phyloP scores from a whole-genome alignment of 2,329 filamentous ascomycete genomes.

The Colletotrichum sp. region DNA sequence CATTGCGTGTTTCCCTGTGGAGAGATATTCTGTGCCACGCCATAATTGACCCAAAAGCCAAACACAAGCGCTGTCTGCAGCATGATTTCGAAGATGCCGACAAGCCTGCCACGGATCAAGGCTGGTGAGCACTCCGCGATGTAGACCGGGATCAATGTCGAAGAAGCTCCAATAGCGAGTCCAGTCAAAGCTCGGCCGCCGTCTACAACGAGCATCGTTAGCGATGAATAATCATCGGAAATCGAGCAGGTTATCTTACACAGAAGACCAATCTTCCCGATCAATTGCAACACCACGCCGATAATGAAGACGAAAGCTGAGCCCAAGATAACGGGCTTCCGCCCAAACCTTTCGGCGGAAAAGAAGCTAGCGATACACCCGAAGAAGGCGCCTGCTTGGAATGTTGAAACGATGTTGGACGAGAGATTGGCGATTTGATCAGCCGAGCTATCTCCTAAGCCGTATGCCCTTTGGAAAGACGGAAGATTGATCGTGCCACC shows the following conservation, averaged over 20 bases:
- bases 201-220: background rate
- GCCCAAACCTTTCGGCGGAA: background rate
- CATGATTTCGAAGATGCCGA: background rate
- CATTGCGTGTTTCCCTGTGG: background rate
- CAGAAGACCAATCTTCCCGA: background rate
- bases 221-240: accelerated
- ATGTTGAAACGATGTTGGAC: background rate
- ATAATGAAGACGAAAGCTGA: background rate
- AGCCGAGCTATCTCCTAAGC: background rate
- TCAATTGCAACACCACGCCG: background rate
- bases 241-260: background rate
- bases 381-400: background rate
- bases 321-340: background rate
- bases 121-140: background rate
- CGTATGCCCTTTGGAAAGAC: background rate
- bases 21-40: background rate
- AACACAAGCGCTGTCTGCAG: background rate
- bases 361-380: background rate
- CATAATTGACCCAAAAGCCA: background rate
- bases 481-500: background rate
- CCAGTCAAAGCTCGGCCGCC: background rate
- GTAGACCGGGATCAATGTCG: background rate
- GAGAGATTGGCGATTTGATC: background rate
- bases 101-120: background rate
- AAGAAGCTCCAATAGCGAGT: background rate